These are phyloP conservation scores for Leptodontidium sp. DNA, from an alignment of 2,329 filamentous ascomycete genomes.

Conservation along the genomic window DNA sequence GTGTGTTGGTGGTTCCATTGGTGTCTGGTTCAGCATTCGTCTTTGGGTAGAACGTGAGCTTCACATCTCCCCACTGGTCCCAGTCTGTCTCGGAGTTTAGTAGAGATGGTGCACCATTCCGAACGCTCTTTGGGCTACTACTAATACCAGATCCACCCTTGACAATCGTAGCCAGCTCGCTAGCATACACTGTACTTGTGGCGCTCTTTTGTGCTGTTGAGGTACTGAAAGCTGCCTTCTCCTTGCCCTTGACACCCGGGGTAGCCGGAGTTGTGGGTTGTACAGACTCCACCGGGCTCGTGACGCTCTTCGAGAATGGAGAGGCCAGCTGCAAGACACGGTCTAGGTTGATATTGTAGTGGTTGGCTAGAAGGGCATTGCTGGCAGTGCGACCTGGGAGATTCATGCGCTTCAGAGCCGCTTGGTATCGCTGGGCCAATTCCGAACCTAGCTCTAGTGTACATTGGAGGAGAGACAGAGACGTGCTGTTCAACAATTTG, in stretches of 20 bases:
- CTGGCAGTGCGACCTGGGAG: constrained; percentile 72
- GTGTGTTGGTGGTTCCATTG: constrained; percentile 35
- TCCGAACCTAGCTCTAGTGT: constrained; percentile 84
- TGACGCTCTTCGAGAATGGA: constrained; percentile 79
- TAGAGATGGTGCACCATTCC: constrained; percentile 41
- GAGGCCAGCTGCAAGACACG: constrained; percentile 83
- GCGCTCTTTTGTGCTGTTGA: constrained; percentile 49
- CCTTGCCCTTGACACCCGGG: constrained; percentile 76
- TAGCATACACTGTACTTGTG: constrained; percentile 73
- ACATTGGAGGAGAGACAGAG: constrained; percentile 77
- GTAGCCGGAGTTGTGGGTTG: constrained; percentile 61
- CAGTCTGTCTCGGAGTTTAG: constrained; percentile 57
- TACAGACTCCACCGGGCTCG: constrained; percentile 55
- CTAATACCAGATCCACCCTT: constrained; percentile 57
- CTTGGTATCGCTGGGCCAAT: constrained; percentile 91
- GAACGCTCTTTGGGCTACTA: constrained; percentile 43
- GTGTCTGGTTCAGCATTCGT: constrained; percentile 44
- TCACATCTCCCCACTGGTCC: constrained; percentile 83
- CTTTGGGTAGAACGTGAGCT: constrained; percentile 77
- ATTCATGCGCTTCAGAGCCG: constrained; percentile 79
- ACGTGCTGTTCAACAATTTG: constrained; percentile 87
- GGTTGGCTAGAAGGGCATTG: constrained; percentile 78
- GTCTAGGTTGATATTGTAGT: constrained; percentile 83
- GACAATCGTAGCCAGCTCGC: constrained; percentile 81
- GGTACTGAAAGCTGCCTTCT: constrained; percentile 62